Conservation (phyloP, 345 rosid species). For the Leavenworthia alabamica region DNA sequence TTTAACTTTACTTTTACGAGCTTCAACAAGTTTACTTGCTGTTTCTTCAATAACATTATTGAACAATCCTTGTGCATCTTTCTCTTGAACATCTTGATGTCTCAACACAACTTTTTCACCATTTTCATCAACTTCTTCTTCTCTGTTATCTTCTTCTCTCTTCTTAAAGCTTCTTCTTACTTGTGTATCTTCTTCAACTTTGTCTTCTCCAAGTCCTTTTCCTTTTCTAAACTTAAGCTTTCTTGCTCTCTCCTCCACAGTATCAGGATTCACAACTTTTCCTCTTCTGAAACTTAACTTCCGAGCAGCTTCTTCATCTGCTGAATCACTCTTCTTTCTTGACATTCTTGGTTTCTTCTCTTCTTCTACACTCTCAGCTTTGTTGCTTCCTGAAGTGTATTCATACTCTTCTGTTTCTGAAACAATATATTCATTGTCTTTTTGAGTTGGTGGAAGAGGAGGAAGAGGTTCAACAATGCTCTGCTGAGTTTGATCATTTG, state of each 20-base stretch:
- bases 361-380: constrained; percentile 42
- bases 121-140: constrained; percentile 17
- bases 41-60: constrained; percentile 94
- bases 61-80: constrained; percentile 58
- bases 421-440: constrained; percentile 32
- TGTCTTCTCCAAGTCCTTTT: constrained; percentile 39
- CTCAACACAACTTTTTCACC: constrained; percentile 60
- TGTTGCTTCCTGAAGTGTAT: constrained; percentile 25
- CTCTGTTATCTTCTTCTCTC: constrained; percentile 35
- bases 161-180: constrained; percentile 48
- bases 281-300: constrained; percentile 69
- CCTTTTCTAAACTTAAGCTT: constrained; percentile 70
- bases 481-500: constrained; percentile 37
- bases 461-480: constrained; percentile 26
- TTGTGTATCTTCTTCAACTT: constrained; percentile 32
- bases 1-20: constrained; percentile 84
- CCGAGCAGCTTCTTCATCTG: constrained; percentile 36
- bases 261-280: constrained; percentile 48
- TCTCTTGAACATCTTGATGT: constrained; percentile 72
- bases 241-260: constrained; percentile 46
- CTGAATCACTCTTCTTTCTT: constrained; percentile 27
- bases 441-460: constrained; percentile 29
- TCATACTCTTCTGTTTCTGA: constrained; percentile 41
- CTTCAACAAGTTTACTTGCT: constrained; percentile 75
- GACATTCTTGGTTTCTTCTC: constrained; percentile 25